Percentiles rank a stretch among this genome's conserved stretches.
Evolutionary conservation across 345 rosid species (phyloP).

Genomic region (Sonneratia alba): DNA sequence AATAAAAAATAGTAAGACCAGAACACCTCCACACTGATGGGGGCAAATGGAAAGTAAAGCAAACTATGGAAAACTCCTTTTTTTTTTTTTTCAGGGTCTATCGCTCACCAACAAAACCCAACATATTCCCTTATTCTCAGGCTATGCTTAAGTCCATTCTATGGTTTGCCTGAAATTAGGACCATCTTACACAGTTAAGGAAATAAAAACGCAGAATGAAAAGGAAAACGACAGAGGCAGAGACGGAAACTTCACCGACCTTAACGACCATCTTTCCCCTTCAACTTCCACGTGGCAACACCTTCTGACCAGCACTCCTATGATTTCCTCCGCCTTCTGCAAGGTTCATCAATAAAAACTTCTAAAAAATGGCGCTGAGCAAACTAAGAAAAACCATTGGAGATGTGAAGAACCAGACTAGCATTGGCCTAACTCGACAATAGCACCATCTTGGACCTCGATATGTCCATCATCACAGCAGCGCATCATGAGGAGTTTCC

Average conservation of each 20-base stretch:
- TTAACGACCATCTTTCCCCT: neutral
- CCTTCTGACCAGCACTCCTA: neutral
- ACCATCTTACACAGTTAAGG: too few species aligned
- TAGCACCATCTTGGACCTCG: conserved; percentile 83
- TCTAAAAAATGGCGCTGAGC: conserved; percentile 28
- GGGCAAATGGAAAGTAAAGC: too few species aligned
- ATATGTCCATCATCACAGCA: conserved; percentile 89
- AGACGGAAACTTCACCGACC: neutral
- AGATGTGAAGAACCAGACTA: conserved; percentile 39
- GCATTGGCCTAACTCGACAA: conserved; percentile 43
- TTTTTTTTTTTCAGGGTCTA: too few species aligned
- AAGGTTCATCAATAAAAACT: neutral
- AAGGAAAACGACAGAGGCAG: neutral
- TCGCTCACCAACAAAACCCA: too few species aligned
- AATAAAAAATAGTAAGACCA: too few species aligned
- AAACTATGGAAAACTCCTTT: too few species aligned
- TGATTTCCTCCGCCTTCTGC: neutral
- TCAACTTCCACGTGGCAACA: neutral
- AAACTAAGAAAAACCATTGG: conserved; percentile 37
- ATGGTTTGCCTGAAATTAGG: neutral
- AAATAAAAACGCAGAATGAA: neutral
- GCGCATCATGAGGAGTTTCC: conserved; percentile 93
- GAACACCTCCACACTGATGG: too few species aligned
- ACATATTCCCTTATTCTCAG: neutral
- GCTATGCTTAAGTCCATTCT: neutral